Conservation (phyloP, 2,329 filamentous ascomycete species). For the Colletotrichum nymphaeae region DNA sequence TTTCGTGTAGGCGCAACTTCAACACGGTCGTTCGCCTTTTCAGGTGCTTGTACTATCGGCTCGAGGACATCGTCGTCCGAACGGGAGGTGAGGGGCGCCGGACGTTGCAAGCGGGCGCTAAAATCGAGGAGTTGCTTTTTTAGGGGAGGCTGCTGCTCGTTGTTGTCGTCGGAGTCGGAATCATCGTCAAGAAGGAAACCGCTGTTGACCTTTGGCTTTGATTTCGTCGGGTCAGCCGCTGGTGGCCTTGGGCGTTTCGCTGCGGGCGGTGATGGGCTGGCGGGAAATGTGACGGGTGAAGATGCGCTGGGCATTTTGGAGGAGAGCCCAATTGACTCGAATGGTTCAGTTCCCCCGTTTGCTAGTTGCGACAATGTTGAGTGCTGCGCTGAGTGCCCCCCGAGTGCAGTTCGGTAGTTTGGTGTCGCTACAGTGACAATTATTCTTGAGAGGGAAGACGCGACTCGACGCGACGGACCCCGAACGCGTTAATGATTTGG, state of each 20-base stretch:
- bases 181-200: constrained; percentile 54
- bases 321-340: background rate
- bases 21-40: background rate
- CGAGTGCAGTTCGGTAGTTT: background rate
- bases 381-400: background rate
- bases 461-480: constrained; percentile 29
- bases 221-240: constrained; percentile 43
- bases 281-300: constrained; percentile 67
- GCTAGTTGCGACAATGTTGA: background rate
- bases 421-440: constrained; percentile 21
- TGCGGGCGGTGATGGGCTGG: constrained; percentile 55
- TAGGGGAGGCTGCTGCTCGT: constrained; percentile 27
- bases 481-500: constrained; percentile 27
- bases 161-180: constrained; percentile 42
- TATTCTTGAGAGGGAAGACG: constrained; percentile 6
- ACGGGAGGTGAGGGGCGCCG: background rate
- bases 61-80: background rate
- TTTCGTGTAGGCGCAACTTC: background rate
- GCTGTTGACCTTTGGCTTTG: constrained; percentile 47
- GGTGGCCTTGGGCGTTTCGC: constrained; percentile 51
- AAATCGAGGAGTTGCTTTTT: constrained; percentile 37
- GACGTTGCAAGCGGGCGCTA: constrained; percentile 7
- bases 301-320: constrained; percentile 67
- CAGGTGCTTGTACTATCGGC: background rate
- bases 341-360: background rate